Evolutionary conservation across 1,139 yeast genomes (phyloP).

Genomic region (Meyerozyma carpophila): DNA sequence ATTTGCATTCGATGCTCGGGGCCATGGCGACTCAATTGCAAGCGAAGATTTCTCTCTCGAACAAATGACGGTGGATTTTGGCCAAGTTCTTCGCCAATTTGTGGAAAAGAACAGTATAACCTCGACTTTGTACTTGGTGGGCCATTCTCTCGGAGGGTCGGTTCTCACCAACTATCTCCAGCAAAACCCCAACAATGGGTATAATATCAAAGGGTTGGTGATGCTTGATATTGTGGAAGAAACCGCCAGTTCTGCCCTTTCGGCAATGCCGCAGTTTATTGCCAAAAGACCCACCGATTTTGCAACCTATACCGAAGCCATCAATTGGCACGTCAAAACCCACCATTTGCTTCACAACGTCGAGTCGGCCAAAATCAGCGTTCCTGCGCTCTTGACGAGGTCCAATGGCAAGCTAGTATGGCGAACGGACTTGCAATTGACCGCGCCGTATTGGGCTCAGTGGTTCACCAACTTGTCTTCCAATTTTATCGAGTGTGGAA

Average conservation of each 20-base stretch:
- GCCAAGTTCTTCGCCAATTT: constrained; percentile 39
- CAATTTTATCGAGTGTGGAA: constrained; percentile 43
- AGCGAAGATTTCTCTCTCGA: constrained; percentile 42
- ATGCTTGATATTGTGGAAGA: constrained; percentile 94
- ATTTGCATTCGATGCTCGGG: constrained; percentile 73
- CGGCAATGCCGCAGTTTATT: constrained; percentile 62
- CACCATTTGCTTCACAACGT: constrained; percentile 47
- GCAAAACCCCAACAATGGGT: constrained; percentile 9
- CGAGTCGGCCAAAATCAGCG: constrained; percentile 66
- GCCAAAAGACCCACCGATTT: constrained; percentile 58
- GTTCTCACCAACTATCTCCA: constrained; percentile 51
- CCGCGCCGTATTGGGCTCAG: constrained; percentile 66
- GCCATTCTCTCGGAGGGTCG: constrained; percentile 93
- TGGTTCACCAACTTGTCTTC: constrained; percentile 80
- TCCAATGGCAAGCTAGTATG: constrained; percentile 32
- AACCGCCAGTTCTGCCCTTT: constrained; percentile 69
- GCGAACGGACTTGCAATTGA: constrained; percentile 56
- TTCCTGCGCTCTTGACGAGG: constrained; percentile 55
- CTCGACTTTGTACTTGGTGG: constrained; percentile 48
- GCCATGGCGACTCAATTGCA: constrained; percentile 60
- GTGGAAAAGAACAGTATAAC: constrained; percentile 12
- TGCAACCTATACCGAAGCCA: constrained; percentile 47
- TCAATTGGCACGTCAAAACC: constrained; percentile 74
- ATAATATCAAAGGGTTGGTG: constrained; percentile 54
- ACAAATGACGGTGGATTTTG: constrained; percentile 54